Conservation (phyloP, 148 eudicot species). For the Polygonum maritimum region DNA sequence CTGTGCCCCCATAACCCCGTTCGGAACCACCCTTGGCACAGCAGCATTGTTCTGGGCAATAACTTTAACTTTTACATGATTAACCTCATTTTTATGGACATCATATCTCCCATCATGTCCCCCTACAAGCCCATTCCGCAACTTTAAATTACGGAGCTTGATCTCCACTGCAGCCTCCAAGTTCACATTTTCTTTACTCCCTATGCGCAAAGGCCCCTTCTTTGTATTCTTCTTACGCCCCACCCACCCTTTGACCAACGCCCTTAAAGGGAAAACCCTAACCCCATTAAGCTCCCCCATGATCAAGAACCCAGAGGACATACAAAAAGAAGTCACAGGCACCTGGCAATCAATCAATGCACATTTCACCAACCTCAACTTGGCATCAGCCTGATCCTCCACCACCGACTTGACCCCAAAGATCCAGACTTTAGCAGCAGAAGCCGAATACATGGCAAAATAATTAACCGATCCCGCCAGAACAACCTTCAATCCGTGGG, state of each 20-base stretch:
- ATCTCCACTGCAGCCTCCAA: constrained; percentile 14
- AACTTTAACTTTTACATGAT: constrained; percentile 16
- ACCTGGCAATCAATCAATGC: constrained; percentile 64
- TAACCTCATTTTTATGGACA: constrained; percentile 15
- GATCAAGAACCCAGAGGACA: constrained; percentile 52
- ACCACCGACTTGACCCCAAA: constrained; percentile 46
- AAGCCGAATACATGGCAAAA: constrained; percentile 60
- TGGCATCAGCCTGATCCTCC: constrained; percentile 18
- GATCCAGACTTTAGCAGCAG: constrained; percentile 46
- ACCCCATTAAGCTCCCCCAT: constrained; percentile 77
- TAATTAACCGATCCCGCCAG: constrained; percentile 47
- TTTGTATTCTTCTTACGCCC: constrained; percentile 22
- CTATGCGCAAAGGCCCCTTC: not conserved
- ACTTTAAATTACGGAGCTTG: constrained; percentile 18
- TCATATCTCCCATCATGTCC: constrained; percentile 20
- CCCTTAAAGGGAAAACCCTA: constrained; percentile 58
- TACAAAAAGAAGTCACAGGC: constrained; percentile 42
- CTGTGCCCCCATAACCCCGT: constrained; percentile 6
- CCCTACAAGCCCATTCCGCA: constrained; percentile 34
- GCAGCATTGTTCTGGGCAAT: constrained; percentile 15
- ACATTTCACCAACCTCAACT: constrained; percentile 71
- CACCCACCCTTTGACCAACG: constrained; percentile 52
- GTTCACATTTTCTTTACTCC: constrained; percentile 20
- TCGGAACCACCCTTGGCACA: constrained; percentile 1
- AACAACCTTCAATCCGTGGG: constrained; percentile 55